Percentiles rank a stretch among this genome's conserved stretches.
Evolutionary conservation across 495 filamentous ascomycete genomes (phyloP).

Genomic region (Glonium stellatum): DNA sequence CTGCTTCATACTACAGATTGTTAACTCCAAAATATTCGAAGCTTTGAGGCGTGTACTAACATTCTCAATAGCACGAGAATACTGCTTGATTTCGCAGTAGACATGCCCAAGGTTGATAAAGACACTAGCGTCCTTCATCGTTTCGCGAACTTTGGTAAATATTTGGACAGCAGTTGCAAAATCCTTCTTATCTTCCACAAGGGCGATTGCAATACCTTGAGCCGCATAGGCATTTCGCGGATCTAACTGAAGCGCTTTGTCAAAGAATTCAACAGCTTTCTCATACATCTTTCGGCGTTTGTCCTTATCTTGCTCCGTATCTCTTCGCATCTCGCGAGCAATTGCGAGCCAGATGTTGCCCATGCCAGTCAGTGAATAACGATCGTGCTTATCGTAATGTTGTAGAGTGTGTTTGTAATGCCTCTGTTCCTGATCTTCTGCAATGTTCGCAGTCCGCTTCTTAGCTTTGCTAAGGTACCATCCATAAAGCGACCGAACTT

Average conservation of each 20-base stretch:
- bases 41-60: constrained; percentile 34
- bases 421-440: constrained; percentile 82
- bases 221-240: constrained; percentile 91
- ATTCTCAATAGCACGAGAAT: constrained; percentile 76
- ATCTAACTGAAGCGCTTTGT: constrained; percentile 90
- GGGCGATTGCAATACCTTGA: constrained; percentile 87
- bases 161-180: constrained; percentile 71
- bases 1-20: constrained; percentile 66
- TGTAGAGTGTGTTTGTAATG: constrained; percentile 96
- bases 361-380: constrained; percentile 91
- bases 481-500: constrained; percentile 84
- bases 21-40: constrained; percentile 1
- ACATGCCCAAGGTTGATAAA: constrained; percentile 90
- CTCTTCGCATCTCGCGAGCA: constrained; percentile 88
- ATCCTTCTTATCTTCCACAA: constrained; percentile 90
- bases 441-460: constrained; percentile 68
- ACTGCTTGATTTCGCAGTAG: constrained; percentile 83
- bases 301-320: constrained; percentile 80
- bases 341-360: constrained; percentile 81
- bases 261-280: constrained; percentile 94
- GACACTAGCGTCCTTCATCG: constrained; percentile 75
- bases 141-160: constrained; percentile 81
- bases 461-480: constrained; percentile 83
- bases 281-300: constrained; percentile 80
- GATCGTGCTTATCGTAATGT: constrained; percentile 91